Conservation (phyloP, 75 land plant genomes). For the Selaginella tamariscina region DNA sequence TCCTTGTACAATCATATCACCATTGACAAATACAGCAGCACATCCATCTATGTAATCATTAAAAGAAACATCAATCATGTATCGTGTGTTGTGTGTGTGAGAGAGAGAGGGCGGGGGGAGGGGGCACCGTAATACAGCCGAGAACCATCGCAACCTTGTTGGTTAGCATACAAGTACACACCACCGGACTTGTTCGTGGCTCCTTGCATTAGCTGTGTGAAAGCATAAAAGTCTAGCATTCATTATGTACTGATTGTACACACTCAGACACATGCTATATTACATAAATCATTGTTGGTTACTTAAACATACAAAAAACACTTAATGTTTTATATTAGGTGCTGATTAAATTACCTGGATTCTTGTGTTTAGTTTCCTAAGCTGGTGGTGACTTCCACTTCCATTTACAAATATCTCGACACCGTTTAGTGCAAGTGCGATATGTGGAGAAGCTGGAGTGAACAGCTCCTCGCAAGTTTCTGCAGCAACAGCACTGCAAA, state of each 20-base stretch:
- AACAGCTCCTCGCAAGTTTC: conserved; percentile 97
- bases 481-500: conserved; percentile 70
- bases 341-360: too few relatives aligned
- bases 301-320: too few relatives aligned
- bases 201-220: conserved; percentile 50
- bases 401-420: conserved; percentile 93
- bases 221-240: too few relatives aligned
- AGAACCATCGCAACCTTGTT: conserved; percentile 97
- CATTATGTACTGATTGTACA: too few relatives aligned
- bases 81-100: too few relatives aligned
- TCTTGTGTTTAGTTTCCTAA: conserved; percentile 83
- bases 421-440: conserved; percentile 83
- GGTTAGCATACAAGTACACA: conserved; percentile 90
- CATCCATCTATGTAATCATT: conserved; percentile 58
- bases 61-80: not conserved
- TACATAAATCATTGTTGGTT: too few relatives aligned
- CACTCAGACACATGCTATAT: too few relatives aligned
- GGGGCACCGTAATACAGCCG: conserved; percentile 86
- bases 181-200: conserved; percentile 86
- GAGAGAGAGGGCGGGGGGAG: not conserved
- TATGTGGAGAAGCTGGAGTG: conserved; percentile 75
- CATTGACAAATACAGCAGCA: conserved; percentile 76
- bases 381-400: conserved; percentile 98
- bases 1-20: conserved; percentile 94
- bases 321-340: too few relatives aligned